phyloP scores from a whole-genome alignment of 75 land plant species.

The Pinus tabuliformis region DNA sequence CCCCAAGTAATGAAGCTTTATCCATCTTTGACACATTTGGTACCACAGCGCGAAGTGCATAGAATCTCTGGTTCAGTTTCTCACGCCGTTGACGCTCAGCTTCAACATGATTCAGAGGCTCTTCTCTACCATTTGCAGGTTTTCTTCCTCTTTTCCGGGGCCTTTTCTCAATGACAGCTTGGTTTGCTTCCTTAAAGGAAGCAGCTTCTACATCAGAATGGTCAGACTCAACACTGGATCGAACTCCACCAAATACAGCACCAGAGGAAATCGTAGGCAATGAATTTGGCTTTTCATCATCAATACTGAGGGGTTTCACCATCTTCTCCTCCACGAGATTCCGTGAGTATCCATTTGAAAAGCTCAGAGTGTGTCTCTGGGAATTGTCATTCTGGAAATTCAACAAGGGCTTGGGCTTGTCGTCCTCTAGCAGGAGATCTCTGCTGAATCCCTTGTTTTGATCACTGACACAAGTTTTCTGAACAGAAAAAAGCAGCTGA shows the following conservation, averaged over 20 bases:
- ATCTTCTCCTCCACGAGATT: neutral
- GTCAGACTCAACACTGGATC: slow-evolving; percentile 25
- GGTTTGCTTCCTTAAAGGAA: slow-evolving; percentile 38
- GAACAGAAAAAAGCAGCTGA: neutral
- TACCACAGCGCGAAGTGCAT: slow-evolving; percentile 84
- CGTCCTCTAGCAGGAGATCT: neutral
- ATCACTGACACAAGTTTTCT: neutral
- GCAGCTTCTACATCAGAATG: slow-evolving; percentile 70
- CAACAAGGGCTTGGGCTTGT: slow-evolving; percentile 4
- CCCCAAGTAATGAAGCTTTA: slow-evolving; percentile 88
- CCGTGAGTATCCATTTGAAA: neutral
- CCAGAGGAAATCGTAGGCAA: slow-evolving; percentile 45
- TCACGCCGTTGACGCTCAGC: slow-evolving; percentile 93
- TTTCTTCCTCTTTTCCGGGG: slow-evolving; percentile 77
- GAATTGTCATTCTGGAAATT: neutral
- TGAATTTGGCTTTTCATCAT: slow-evolving; percentile 10
- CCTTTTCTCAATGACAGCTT: slow-evolving; percentile 52
- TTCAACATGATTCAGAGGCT: slow-evolving; percentile 92
- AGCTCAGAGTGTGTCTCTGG: neutral
- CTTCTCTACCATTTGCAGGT: slow-evolving; percentile 93
- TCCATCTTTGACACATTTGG: slow-evolving; percentile 99
- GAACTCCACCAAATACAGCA: slow-evolving; percentile 44
- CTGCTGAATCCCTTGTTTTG: neutral
- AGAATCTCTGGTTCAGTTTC: slow-evolving; percentile 93
- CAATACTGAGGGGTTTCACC: neutral